These are phyloP conservation scores for Jatropha curcas DNA, from an alignment of 345 rosid species.

Conservation along the genomic window DNA sequence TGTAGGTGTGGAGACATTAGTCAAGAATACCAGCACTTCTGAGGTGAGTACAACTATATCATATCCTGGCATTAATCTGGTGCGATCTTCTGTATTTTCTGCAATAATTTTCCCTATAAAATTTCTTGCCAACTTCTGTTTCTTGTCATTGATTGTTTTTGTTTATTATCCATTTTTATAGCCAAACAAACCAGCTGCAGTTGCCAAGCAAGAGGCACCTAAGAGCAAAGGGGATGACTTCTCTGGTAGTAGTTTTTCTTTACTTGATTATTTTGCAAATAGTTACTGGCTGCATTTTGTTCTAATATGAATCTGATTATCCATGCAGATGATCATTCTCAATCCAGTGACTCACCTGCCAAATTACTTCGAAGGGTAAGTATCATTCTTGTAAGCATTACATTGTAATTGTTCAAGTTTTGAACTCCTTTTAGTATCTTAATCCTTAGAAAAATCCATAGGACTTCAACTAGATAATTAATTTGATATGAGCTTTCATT, in stretches of 20 bases:
- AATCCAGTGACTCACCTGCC: slow-evolving; percentile 58
- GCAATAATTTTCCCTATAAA: neutral
- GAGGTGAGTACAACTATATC: slow-evolving; percentile 47
- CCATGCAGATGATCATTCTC: slow-evolving; percentile 51
- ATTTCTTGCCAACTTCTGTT: slow-evolving; percentile 23
- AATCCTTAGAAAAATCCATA: slow-evolving; percentile 3
- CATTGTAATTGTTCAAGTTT: neutral
- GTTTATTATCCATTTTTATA: slow-evolving; percentile 25
- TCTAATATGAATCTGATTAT: slow-evolving; percentile 10
- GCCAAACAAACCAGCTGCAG: slow-evolving; percentile 40
- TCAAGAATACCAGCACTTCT: slow-evolving; percentile 29
- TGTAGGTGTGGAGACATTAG: slow-evolving; percentile 38
- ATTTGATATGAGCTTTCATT: neutral
- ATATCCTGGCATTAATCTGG: slow-evolving; percentile 12
- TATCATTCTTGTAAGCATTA: slow-evolving; percentile 13
- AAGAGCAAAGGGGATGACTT: slow-evolving; percentile 37
- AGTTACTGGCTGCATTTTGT: slow-evolving; percentile 25
- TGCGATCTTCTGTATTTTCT: neutral
- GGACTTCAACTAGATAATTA: neutral
- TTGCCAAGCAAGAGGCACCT: slow-evolving; percentile 36
- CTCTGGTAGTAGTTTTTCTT: slow-evolving; percentile 39
- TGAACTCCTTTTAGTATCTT: neutral
- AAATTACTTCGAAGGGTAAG: slow-evolving; percentile 78
- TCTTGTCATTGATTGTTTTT: slow-evolving; percentile 23
- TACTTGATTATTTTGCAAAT: slow-evolving; percentile 13